Conservation (phyloP, 352 stramenopile genomes). For the Pythium pectinolyticum region DNA sequence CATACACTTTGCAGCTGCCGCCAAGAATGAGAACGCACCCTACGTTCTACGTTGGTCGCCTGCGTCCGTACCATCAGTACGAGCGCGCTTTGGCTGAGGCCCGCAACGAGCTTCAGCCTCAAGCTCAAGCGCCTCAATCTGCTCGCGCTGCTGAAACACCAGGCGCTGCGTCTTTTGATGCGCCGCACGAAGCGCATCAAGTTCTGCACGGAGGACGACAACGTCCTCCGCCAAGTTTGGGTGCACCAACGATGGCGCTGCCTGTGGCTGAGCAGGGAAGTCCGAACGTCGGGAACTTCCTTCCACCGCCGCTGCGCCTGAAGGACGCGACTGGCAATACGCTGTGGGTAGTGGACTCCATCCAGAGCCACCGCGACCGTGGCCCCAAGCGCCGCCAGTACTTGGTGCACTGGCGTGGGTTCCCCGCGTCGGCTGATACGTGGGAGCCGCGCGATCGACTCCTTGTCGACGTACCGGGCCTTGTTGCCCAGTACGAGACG, state of each 20-base stretch:
- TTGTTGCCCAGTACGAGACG: conserved; percentile 7
- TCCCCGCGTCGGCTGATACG: conserved; percentile 1
- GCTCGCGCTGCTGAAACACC: neutral
- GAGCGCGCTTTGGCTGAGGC: neutral
- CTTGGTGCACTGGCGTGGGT: conserved; percentile 18
- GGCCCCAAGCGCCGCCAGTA: neutral
- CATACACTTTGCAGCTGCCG: neutral
- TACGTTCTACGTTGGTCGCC: conserved; percentile 36
- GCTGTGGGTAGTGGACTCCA: conserved; percentile 9
- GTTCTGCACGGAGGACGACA: no score
- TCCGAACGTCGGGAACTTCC: no score
- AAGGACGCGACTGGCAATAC: neutral
- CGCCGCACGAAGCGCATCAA: no score
- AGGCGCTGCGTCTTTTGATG: no score
- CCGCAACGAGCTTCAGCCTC: no score
- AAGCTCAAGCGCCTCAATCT: no score
- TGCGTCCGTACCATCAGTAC: conserved; percentile 24
- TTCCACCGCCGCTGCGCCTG: no score
- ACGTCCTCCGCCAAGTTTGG: no score
- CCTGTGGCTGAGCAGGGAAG: no score
- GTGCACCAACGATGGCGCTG: no score
- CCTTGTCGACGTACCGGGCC: conserved; percentile 3
- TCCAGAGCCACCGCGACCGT: conserved; percentile 3
- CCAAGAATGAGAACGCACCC: conserved; percentile 23
- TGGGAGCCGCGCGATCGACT: conserved; percentile 8